Conservation (phyloP, 192 early-diverging fungal species). For the Umbelopsis sp. region DNA sequence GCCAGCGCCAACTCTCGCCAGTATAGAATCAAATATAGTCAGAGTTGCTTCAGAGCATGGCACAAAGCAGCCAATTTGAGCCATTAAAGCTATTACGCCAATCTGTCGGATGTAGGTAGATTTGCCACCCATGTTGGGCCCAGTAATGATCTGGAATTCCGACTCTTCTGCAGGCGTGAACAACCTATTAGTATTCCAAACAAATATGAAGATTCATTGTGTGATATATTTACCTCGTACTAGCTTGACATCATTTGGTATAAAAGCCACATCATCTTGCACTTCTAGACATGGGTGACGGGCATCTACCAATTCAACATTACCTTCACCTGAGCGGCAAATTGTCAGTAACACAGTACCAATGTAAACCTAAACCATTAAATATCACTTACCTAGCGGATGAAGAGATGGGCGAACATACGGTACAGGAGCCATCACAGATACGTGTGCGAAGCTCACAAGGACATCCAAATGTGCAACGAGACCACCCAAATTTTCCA, state of each 20-base stretch:
- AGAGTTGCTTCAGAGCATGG: constrained; percentile 79
- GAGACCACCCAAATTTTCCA: constrained; percentile 76
- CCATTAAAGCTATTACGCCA: constrained; percentile 92
- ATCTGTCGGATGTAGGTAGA: constrained; percentile 97
- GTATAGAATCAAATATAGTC: constrained; percentile 83
- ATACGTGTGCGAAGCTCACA: constrained; percentile 85
- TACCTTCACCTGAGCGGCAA: constrained; percentile 53
- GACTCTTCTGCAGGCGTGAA: constrained; percentile 42
- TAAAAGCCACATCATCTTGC: constrained; percentile 90
- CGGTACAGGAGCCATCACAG: constrained; percentile 79
- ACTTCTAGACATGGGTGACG: constrained; percentile 95
- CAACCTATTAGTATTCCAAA: background rate
- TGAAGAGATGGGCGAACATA: constrained; percentile 80
- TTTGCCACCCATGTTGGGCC: constrained; percentile 99
- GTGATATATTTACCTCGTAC: constrained; percentile 49
- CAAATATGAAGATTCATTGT: background rate
- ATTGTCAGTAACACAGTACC: background rate
- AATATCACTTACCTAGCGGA: constrained; percentile 42
- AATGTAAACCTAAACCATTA: background rate
- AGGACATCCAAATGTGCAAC: constrained; percentile 90
- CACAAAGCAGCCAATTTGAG: constrained; percentile 93
- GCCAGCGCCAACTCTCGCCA: constrained; percentile 92
- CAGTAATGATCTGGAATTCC: constrained; percentile 91
- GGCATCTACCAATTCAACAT: constrained; percentile 67
- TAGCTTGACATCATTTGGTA: constrained; percentile 90